Base-by-base conservation (phyloP, 2,329 filamentous ascomycete species). In the Alternaria conjuncta region DNA sequence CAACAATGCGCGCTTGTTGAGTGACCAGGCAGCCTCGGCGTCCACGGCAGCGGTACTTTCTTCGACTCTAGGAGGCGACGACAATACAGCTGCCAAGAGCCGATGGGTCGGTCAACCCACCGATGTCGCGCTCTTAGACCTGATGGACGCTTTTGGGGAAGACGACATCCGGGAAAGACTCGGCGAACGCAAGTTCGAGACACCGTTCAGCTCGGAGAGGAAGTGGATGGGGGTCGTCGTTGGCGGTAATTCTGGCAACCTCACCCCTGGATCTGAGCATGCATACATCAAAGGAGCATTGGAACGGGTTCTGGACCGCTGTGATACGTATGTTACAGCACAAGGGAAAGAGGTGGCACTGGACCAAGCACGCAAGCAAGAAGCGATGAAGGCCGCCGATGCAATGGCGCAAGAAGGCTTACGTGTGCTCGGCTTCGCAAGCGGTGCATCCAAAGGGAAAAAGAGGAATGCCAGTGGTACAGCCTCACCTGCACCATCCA, bases 171-270 rank as follows among this genome's bases (percentile, higher is more conserved):
- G 96, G 65, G 91, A 96, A 50, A 90, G 92, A 10, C 88, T 97
- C 57, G 94, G 94, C n/a, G 86, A 87, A 30, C 91, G 95, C 53
- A 88, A 91, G 30, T 89, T 89, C 46, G 96, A 99, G 79, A 94
- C 93, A 0, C 94, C 96, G 0, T 99, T 99, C 80, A 98, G 95
- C 78, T 99, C 96, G 1, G 94, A 97, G 77, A 88, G 95, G 61
- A 99, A 99, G 81, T 99, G 95, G 95, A 99, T 99, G 96, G 96
- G 96, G 32, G 94, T 97, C 26, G 91, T 94, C 2, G 92, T 97
- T 66, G 75, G 80, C 61, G 80, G 82, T 30, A 81, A 78, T 61
- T 75, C 82, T 46, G 83, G 85, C 21, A 85, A 88, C 26, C 82
- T 84, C 28, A 66, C 65, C 62, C 83, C 84, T 57, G 89, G 91